phyloP scores from a whole-genome alignment of 768 basidiomycete genomes.

The Pisolithus sp. region DNA sequence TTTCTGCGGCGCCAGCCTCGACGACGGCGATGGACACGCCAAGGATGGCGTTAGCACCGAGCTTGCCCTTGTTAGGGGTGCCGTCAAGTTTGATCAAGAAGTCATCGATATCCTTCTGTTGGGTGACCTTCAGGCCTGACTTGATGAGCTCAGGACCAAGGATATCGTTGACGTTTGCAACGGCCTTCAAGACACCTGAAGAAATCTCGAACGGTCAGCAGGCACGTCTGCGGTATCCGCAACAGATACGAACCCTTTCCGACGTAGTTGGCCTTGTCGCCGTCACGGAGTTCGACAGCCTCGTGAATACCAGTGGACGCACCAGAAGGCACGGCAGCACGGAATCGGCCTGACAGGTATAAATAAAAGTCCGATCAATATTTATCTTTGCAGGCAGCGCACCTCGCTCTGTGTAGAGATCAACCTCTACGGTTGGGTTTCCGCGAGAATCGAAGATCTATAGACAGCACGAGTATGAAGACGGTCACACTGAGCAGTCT shows the following conservation, averaged over 20 bases:
- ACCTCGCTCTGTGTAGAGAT: slow-evolving; percentile 86
- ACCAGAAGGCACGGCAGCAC: slow-evolving; percentile 93
- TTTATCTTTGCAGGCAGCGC: slow-evolving; percentile 10
- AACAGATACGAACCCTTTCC: slow-evolving; percentile 72
- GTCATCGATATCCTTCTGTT: slow-evolving; percentile 95
- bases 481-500: not conserved
- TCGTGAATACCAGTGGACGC: slow-evolving; percentile 98
- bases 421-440: slow-evolving; percentile 95
- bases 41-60: slow-evolving; percentile 98
- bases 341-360: slow-evolving; percentile 68
- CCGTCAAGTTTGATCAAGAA: slow-evolving; percentile 98
- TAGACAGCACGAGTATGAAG: not conserved
- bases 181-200: slow-evolving; percentile 87
- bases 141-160: slow-evolving; percentile 89
- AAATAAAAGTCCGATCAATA: slow-evolving; percentile 7
- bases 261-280: slow-evolving; percentile 86
- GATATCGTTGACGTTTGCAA: slow-evolving; percentile 85
- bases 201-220: slow-evolving; percentile 1
- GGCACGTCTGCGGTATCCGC: not conserved
- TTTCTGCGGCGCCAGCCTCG: slow-evolving; percentile 91
- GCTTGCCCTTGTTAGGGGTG: slow-evolving; percentile 97
- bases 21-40: slow-evolving; percentile 95
- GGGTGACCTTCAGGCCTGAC: slow-evolving; percentile 73
- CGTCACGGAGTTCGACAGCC: slow-evolving; percentile 97
- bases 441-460: slow-evolving; percentile 99